Conservation (phyloP, 176 grass and related monocot species). For the Cenchrus fungigraminus region DNA sequence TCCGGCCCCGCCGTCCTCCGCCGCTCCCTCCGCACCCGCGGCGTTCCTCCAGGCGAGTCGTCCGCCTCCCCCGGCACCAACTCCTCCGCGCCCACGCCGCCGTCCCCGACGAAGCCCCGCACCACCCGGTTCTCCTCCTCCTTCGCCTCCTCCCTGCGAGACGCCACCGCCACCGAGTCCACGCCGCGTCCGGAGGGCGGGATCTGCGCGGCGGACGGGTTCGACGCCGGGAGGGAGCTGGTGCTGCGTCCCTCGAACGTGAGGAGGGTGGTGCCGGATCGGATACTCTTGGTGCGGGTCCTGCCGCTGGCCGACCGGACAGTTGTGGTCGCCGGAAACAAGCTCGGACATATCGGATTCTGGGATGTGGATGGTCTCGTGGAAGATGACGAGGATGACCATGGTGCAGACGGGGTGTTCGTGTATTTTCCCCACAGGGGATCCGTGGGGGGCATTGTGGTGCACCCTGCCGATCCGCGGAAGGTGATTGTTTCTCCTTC, state of each 20-base stretch:
- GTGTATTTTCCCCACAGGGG: not conserved
- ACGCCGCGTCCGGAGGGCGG: not conserved
- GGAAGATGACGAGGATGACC: constrained; percentile 29
- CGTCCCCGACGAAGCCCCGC: not conserved
- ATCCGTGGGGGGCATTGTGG: constrained; percentile 61
- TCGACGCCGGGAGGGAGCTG: constrained; percentile 44
- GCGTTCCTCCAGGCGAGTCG: constrained; percentile 43
- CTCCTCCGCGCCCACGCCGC: not conserved
- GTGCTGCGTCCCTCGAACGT: constrained; percentile 55
- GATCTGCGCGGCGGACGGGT: constrained; percentile 6
- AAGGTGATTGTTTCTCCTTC: constrained; percentile 50
- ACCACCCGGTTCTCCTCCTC: constrained; percentile 41
- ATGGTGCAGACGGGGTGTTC: constrained; percentile 31
- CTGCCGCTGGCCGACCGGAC: constrained; percentile 63
- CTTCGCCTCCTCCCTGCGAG: constrained; percentile 34
- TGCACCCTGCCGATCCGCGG: constrained; percentile 43
- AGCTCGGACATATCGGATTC: constrained; percentile 71
- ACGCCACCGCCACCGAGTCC: not conserved
- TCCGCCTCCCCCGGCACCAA: not conserved
- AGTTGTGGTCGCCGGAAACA: constrained; percentile 62
- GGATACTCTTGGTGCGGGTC: constrained; percentile 55
- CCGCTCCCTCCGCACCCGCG: constrained; percentile 65
- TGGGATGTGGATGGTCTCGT: constrained; percentile 65
- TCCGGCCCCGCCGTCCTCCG: constrained; percentile 44
- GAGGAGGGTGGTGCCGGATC: constrained; percentile 45